These are phyloP conservation scores for Penicillium fimorum DNA, from an alignment of 495 filamentous ascomycete species.

Conservation along the genomic window DNA sequence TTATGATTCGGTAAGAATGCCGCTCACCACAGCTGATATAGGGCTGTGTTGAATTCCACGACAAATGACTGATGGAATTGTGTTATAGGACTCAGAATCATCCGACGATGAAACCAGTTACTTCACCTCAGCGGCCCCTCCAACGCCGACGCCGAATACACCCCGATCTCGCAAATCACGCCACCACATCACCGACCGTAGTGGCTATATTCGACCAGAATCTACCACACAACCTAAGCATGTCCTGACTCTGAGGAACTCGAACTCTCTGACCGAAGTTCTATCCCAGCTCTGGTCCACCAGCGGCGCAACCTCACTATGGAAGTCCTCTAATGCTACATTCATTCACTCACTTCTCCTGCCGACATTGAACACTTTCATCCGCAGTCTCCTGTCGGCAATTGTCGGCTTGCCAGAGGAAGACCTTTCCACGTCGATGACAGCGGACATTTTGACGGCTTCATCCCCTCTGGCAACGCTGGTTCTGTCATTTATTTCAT, in stretches of 20 bases:
- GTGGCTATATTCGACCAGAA: conserved; percentile 47
- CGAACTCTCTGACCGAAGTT: conserved; percentile 74
- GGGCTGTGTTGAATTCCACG: neutral
- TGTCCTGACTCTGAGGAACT: conserved; percentile 63
- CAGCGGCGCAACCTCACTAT: conserved; percentile 86
- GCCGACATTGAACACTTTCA: conserved; percentile 82
- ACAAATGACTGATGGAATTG: conserved; percentile 11
- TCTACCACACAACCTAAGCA: conserved; percentile 48
- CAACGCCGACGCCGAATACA: conserved; percentile 53
- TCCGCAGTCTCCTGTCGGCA: conserved; percentile 76
- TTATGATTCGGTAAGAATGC: conserved; percentile 37
- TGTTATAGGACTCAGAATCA: conserved; percentile 36
- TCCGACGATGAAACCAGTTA: conserved; percentile 85
- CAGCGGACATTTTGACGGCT: conserved; percentile 63
- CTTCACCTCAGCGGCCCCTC: conserved; percentile 73
- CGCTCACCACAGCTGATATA: neutral
- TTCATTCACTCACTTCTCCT: conserved; percentile 85
- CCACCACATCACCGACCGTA: conserved; percentile 50
- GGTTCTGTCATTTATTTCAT: conserved; percentile 76
- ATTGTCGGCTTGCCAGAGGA: conserved; percentile 81
- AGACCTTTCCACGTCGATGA: conserved; percentile 53
- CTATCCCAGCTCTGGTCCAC: conserved; percentile 83
- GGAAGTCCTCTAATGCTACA: conserved; percentile 90
- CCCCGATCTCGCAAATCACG: conserved; percentile 44
- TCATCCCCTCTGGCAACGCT: conserved; percentile 72